phyloP scores from a whole-genome alignment of 495 filamentous ascomycete species.

The Talaromyces nanjingensis region DNA sequence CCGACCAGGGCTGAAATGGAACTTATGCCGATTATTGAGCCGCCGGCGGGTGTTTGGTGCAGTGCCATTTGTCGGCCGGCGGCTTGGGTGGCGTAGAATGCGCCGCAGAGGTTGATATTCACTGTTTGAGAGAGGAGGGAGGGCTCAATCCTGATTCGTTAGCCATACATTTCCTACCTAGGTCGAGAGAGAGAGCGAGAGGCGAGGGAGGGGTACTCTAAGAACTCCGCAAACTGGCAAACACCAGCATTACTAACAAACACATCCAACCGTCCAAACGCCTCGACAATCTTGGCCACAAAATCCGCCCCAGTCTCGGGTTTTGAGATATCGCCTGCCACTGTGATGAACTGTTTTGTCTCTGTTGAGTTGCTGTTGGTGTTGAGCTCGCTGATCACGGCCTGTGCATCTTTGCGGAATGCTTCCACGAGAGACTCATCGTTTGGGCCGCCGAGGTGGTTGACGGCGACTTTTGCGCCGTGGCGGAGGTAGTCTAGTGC shows the following conservation, averaged over 20 bases:
- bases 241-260: conserved; percentile 87
- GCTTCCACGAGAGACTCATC: conserved; percentile 48
- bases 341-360: conserved; percentile 39
- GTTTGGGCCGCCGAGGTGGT: conserved; percentile 55
- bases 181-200: too few relatives aligned
- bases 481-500: conserved; percentile 63
- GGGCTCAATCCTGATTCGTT: conserved; percentile 38
- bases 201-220: conserved; percentile 39
- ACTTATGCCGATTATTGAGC: conserved; percentile 75
- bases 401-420: conserved; percentile 43
- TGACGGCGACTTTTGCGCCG: conserved; percentile 61
- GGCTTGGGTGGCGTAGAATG: conserved; percentile 79
- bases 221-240: conserved; percentile 76
- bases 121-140: conserved; percentile 60
- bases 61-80: conserved; percentile 73
- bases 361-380: conserved; percentile 21
- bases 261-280: conserved; percentile 62
- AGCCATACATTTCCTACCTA: neutral
- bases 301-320: conserved; percentile 54
- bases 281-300: conserved; percentile 47
- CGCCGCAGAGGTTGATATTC: conserved; percentile 74
- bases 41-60: conserved; percentile 51
- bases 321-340: conserved; percentile 60
- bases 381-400: conserved; percentile 16
- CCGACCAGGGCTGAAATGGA: conserved; percentile 84